These are phyloP conservation scores for Panicum hallii DNA, from an alignment of 202 grass and related monocot genomes.

Conservation along the genomic window DNA sequence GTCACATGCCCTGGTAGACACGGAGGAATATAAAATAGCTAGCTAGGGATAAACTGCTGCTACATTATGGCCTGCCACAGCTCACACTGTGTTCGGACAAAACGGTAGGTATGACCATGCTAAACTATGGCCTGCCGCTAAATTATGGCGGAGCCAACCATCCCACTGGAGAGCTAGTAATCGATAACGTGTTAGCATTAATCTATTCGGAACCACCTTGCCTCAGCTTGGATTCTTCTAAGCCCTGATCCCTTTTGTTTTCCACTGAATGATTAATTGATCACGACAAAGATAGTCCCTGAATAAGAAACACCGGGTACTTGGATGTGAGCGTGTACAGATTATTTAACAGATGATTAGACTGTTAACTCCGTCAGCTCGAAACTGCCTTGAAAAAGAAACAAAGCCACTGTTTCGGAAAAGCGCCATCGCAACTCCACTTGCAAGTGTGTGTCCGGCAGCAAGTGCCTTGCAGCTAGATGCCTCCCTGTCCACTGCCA, in stretches of 20 bases:
- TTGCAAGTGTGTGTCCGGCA: background rate
- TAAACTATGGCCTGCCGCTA: background rate
- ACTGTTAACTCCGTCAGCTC: background rate
- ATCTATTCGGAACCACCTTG: background rate
- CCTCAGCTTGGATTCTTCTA: background rate
- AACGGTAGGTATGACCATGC: slow-evolving; percentile 16
- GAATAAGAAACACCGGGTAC: background rate
- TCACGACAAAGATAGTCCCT: slow-evolving; percentile 8
- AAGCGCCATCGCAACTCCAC: background rate
- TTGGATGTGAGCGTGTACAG: background rate
- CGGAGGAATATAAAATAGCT: background rate
- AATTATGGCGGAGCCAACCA: slow-evolving; percentile 3
- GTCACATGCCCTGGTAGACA: slow-evolving; percentile 40
- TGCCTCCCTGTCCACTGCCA: background rate
- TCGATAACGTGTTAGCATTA: background rate
- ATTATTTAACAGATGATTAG: background rate
- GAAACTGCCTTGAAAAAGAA: background rate
- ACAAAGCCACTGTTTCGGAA: background rate
- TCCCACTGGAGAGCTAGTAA: background rate
- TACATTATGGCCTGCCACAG: background rate
- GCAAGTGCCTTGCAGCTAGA: background rate
- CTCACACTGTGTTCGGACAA: slow-evolving; percentile 4
- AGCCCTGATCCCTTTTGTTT: background rate
- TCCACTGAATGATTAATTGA: slow-evolving; percentile 6
- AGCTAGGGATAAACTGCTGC: background rate